A percentile compares a stretch with the other conserved stretches of the same genome.
phyloP scores from a whole-genome alignment of 2,329 filamentous ascomycete species.

The Fusarium sp. region DNA sequence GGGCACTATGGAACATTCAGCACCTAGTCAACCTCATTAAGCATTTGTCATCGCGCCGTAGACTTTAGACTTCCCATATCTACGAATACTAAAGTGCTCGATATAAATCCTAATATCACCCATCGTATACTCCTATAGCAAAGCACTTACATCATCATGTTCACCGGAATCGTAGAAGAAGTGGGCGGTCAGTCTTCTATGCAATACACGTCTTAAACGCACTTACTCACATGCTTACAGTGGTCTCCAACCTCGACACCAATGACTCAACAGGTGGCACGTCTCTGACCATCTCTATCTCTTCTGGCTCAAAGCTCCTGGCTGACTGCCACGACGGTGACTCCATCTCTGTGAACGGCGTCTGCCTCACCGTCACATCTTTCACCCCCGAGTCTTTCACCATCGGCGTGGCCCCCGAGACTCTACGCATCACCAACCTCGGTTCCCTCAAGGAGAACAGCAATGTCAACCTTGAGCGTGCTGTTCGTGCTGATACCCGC shows the following conservation, averaged over 20 bases:
- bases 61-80: not conserved
- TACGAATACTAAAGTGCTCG: not conserved
- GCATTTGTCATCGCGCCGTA: conserved; percentile 46
- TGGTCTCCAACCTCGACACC: conserved; percentile 83
- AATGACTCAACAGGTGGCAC: conserved; percentile 89
- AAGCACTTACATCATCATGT: conserved; percentile 75
- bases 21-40: conserved; percentile 24
- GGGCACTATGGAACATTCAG: conserved; percentile 29
- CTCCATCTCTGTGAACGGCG: conserved; percentile 95
- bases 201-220: not conserved
- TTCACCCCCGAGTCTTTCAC: conserved; percentile 75
- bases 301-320: conserved; percentile 78
- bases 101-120: not conserved
- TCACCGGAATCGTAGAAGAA: conserved; percentile 93
- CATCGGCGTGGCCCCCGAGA: conserved; percentile 95
- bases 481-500: conserved; percentile 88
- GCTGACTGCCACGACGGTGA: conserved; percentile 88
- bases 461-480: conserved; percentile 91
- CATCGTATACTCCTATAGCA: not conserved
- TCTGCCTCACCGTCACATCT: conserved; percentile 88
- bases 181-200: conserved; percentile 80
- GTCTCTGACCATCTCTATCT: conserved; percentile 85
- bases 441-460: conserved; percentile 76
- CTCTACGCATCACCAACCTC: conserved; percentile 95
- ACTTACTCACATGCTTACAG: conserved; percentile 64